A percentile compares a stretch with the other conserved stretches of the same genome.
These are phyloP conservation scores for Ramaria sp. DNA, from an alignment of 768 basidiomycete species.

Conservation along the genomic window DNA sequence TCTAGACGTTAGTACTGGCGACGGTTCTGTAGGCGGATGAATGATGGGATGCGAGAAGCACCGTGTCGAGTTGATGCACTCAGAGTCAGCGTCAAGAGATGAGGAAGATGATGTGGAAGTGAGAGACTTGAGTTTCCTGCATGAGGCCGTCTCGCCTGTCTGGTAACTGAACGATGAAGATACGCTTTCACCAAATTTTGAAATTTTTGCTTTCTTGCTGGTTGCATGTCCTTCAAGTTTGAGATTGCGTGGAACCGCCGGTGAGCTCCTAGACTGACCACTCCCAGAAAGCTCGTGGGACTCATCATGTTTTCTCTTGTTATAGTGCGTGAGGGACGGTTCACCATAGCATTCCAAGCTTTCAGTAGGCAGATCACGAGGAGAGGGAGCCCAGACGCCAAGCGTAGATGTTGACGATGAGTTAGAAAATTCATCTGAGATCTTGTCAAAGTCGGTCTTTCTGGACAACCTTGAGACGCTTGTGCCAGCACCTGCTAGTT, in stretches of 20 bases:
- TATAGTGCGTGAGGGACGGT: background rate
- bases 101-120: background rate
- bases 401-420: background rate
- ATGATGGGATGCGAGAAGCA: conserved; percentile 30
- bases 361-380: background rate
- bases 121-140: background rate
- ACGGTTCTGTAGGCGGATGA: conserved; percentile 35
- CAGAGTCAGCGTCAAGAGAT: background rate
- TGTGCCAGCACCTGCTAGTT: background rate
- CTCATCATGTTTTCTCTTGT: background rate
- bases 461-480: too few relatives aligned
- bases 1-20: conserved; percentile 21
- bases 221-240: background rate
- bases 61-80: background rate
- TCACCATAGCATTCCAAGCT: background rate
- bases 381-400: background rate
- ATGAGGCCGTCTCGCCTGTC: background rate
- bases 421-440: too few relatives aligned
- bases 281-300: background rate
- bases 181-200: background rate
- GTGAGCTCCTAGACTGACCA: background rate
- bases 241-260: background rate
- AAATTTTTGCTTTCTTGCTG: background rate
- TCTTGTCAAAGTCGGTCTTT: too few relatives aligned
- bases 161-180: background rate